phyloP scores from a whole-genome alignment of 2,329 filamentous ascomycete species.

The Aspergillus hiratsukae region DNA sequence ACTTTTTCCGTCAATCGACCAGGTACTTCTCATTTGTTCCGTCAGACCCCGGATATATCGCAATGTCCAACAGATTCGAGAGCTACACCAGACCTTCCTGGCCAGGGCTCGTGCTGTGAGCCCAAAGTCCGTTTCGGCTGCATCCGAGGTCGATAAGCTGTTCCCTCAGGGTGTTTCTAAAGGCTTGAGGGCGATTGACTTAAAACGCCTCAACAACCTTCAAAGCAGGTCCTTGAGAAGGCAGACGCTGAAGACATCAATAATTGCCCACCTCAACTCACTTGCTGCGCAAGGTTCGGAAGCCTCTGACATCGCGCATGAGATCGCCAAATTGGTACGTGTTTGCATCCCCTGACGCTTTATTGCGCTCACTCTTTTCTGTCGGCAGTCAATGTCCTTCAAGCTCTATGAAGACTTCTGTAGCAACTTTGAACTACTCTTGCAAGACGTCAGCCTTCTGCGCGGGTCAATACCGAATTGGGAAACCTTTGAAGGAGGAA shows the following conservation, averaged over 20 bases:
- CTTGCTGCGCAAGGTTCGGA: slow-evolving; percentile 50
- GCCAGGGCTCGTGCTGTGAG: slow-evolving; percentile 66
- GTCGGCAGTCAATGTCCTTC: slow-evolving; percentile 68
- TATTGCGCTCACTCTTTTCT: slow-evolving; percentile 44
- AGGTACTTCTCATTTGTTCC: slow-evolving; percentile 73
- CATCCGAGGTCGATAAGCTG: slow-evolving; percentile 17
- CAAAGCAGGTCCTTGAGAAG: slow-evolving; percentile 25
- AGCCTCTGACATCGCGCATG: slow-evolving; percentile 49
- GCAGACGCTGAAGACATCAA: slow-evolving; percentile 25
- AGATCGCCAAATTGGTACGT: slow-evolving; percentile 51
- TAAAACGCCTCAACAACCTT: slow-evolving; percentile 32
- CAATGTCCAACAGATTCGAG: slow-evolving; percentile 74
- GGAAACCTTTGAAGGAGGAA: slow-evolving; percentile 75
- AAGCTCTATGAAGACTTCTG: slow-evolving; percentile 89
- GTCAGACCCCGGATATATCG: slow-evolving; percentile 70
- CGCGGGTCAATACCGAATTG: slow-evolving; percentile 67
- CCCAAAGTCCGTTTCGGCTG: slow-evolving; percentile 52
- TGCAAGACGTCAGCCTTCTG: slow-evolving; percentile 67
- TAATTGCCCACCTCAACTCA: slow-evolving; percentile 29
- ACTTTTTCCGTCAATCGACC: background rate
- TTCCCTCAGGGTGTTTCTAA: slow-evolving; percentile 35
- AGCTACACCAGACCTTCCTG: slow-evolving; percentile 78
- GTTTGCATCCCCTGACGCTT: background rate
- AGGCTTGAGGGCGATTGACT: slow-evolving; percentile 47
- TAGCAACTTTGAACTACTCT: slow-evolving; percentile 81